A percentile compares a stretch with the other conserved stretches of the same genome.
phyloP scores from a whole-genome alignment of 441 rosid species.

The Erysimum pusillum region DNA sequence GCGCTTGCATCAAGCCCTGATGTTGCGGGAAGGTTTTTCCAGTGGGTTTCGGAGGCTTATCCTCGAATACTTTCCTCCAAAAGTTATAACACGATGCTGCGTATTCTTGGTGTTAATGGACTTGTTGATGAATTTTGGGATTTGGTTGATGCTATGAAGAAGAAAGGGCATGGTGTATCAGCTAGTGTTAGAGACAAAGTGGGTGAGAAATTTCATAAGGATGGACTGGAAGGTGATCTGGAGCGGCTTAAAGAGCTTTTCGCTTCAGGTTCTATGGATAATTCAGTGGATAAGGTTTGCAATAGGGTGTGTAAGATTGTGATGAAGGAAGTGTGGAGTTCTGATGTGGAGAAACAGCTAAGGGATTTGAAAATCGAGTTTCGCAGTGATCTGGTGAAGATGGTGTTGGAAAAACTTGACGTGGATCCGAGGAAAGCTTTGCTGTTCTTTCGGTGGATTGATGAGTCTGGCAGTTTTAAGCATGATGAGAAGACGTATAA shows the following conservation, averaged over 20 bases:
- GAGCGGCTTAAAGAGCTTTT: conserved; percentile 64
- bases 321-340: conserved; percentile 72
- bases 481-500: conserved; percentile 71
- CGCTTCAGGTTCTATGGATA: conserved; percentile 61
- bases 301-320: conserved; percentile 68
- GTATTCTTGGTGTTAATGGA: conserved; percentile 71
- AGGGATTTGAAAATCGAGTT: conserved; percentile 58
- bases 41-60: conserved; percentile 62
- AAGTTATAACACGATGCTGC: conserved; percentile 71
- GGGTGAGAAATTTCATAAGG: conserved; percentile 66
- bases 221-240: conserved; percentile 62
- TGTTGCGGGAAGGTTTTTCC: conserved; percentile 70
- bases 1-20: conserved; percentile 61
- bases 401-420: conserved; percentile 70
- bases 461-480: conserved; percentile 66
- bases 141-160: conserved; percentile 72
- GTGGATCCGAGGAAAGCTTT: conserved; percentile 75
- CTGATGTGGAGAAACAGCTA: conserved; percentile 62
- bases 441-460: conserved; percentile 82
- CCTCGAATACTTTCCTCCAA: conserved; percentile 65
- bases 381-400: conserved; percentile 65
- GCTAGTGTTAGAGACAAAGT: conserved; percentile 65
- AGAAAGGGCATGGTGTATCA: conserved; percentile 74
- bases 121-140: conserved; percentile 74
- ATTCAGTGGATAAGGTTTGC: conserved; percentile 56